These are phyloP conservation scores for Tolypocladium endophyticum DNA, from an alignment of 2,329 filamentous ascomycete species.

Conservation along the genomic window DNA sequence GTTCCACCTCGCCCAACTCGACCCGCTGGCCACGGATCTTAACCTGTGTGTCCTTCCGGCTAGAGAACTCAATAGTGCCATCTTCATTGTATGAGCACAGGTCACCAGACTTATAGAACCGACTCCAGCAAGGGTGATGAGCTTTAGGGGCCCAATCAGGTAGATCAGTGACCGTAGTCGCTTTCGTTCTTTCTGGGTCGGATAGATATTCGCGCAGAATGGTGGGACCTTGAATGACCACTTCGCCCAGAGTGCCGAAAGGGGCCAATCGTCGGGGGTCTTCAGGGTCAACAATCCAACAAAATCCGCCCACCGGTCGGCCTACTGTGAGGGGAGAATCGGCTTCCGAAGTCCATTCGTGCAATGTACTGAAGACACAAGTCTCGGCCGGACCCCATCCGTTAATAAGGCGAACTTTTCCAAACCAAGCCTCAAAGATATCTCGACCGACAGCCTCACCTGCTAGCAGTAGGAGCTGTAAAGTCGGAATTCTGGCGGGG, in stretches of 20 bases:
- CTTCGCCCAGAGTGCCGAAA: slow-evolving; percentile 4
- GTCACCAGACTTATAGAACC: slow-evolving; percentile 10
- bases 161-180: not conserved
- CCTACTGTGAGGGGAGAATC: slow-evolving; percentile 2
- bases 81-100: slow-evolving; percentile 5
- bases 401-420: slow-evolving; percentile 4
- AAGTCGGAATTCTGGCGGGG: not conserved
- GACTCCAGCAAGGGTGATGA: not conserved
- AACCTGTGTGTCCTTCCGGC: slow-evolving; percentile 2
- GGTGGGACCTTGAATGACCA: slow-evolving; percentile 5
- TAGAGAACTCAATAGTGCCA: slow-evolving; percentile 7
- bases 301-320: not conserved
- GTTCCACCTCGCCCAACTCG: slow-evolving; percentile 9
- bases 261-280: not conserved
- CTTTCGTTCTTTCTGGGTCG: not conserved
- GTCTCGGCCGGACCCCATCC: slow-evolving; percentile 7
- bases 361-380: not conserved
- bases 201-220: slow-evolving; percentile 4
- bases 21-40: slow-evolving; percentile 11
- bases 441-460: slow-evolving; percentile 2
- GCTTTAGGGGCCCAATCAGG: not conserved
- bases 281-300: slow-evolving; percentile 2
- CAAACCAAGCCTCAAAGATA: slow-evolving; percentile 4
- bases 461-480: slow-evolving; percentile 2
- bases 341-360: not conserved